Evolutionary conservation across 1,284 basidiomycete species (phyloP), one percentile per base, ranked within the genome.

Genomic region (Apiotrichum domesticum): DNA sequence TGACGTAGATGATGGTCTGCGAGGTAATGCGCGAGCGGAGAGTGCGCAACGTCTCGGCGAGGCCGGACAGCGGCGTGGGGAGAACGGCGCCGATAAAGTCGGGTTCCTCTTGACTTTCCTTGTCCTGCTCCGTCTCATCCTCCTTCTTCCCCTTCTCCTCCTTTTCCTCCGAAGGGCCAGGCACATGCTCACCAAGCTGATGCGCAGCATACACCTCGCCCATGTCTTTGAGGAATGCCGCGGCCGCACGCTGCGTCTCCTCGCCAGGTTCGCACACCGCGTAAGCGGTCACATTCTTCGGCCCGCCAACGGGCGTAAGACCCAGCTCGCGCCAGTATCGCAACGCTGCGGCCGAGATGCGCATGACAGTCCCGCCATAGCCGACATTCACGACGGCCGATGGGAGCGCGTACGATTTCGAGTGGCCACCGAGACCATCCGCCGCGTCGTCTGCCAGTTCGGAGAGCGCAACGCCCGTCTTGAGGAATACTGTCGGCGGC

Each of bases 271-370:
- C 59, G 47, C 65, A 67, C 1, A 73, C 41, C 0, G 66, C 56
- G 32, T 65, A 58, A 13, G 64, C 65, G 4, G 52, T 47, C 13
- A 73, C 47, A 42, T 69, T 53, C 61, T 75, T 73, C n/a, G 57
- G 52, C 4, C 73, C 73, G 14, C 72, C 70, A 1, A 65, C 63
- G 40, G 73, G 73, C 46, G 65, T 55, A 1, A 75, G 55, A 1
- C 71, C 72, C 2, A 73, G 62, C 54, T 75, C 70, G 14, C 62
- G 56, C 71, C 72, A 75, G 52, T 71, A 75, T 29, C 66, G 61
- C 32, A 73, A 41, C 3, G 61, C 59, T 1, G 72, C 66, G 8
- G 68, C 67, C 1, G 63, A 63, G 4, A 73, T 50, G 15, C 63
- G 63, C 51, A 68, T 64, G 42, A 73, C 58, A 34, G 60, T 61